Evolutionary conservation across 139 green algal species (phyloP).

Genomic region (Nannochloris sp.): DNA sequence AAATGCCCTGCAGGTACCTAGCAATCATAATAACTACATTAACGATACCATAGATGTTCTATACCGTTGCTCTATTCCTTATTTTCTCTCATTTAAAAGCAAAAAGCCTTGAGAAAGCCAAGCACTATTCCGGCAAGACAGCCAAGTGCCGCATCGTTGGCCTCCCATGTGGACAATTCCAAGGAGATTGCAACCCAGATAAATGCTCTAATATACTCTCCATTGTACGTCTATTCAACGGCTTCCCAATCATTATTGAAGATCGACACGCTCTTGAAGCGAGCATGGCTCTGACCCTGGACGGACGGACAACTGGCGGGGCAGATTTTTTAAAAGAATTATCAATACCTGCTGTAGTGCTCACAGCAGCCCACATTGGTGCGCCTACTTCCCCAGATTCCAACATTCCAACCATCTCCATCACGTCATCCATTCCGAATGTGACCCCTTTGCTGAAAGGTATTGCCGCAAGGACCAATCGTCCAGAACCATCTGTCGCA

Average conservation of each 20-base stretch:
- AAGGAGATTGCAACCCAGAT: constrained; percentile 69
- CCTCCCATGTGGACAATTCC: constrained; percentile 96
- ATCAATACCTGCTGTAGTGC: background rate
- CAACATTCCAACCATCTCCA: constrained; percentile 49
- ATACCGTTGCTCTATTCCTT: too few relatives aligned
- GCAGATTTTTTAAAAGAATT: background rate
- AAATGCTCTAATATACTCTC: constrained; percentile 61
- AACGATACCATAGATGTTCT: too few relatives aligned
- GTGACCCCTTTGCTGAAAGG: constrained; percentile 56
- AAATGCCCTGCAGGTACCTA: too few relatives aligned
- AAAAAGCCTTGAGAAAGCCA: too few relatives aligned
- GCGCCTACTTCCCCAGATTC: background rate
- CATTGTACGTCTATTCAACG: constrained; percentile 63
- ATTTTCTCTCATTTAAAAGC: too few relatives aligned
- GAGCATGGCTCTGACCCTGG: constrained; percentile 79
- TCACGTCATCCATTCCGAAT: constrained; percentile 57
- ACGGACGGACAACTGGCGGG: constrained; percentile 3
- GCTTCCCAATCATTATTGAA: constrained; percentile 93
- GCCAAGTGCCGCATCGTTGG: constrained; percentile 94
- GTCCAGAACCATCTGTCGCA: constrained; percentile 18
- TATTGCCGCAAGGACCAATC: constrained; percentile 44
- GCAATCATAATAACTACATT: too few relatives aligned
- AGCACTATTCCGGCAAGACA: too few relatives aligned
- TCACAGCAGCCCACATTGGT: background rate
- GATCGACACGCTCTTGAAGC: constrained; percentile 84